Percentiles rank a stretch among this genome's conserved stretches.
Evolutionary conservation across 768 basidiomycete genomes (phyloP).

Genomic region (Serendipita vermifera): DNA sequence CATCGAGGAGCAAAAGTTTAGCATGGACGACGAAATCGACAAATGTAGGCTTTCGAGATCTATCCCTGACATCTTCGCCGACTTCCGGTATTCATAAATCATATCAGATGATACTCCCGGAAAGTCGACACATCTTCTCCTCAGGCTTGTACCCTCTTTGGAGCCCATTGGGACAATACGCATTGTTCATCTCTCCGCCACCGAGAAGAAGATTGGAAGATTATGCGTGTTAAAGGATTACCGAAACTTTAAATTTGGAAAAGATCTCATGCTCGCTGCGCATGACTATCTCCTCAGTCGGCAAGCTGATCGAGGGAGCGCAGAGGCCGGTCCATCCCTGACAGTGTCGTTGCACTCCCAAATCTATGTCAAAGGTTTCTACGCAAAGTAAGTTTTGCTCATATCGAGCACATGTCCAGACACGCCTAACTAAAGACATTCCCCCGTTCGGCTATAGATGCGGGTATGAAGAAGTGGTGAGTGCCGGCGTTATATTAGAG

Average conservation of each 20-base stretch:
- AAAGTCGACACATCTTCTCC: constrained; percentile 53
- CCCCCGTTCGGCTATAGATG: constrained; percentile 17
- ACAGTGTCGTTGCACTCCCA: constrained; percentile 56
- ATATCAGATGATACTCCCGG: constrained; percentile 36
- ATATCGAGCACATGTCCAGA: constrained; percentile 41
- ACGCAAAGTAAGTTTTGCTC: constrained; percentile 47
- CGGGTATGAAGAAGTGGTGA: not conserved
- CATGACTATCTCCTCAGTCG: constrained; percentile 45
- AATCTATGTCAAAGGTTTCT: constrained; percentile 56
- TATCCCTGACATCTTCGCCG: constrained; percentile 9
- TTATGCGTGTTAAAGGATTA: constrained; percentile 44
- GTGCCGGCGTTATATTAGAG: not conserved
- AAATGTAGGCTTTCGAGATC: constrained; percentile 31
- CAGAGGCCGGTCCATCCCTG: constrained; percentile 18
- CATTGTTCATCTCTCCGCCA: constrained; percentile 26
- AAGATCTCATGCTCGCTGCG: constrained; percentile 47
- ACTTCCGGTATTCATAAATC: not conserved
- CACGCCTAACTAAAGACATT: constrained; percentile 39
- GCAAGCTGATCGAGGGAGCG: constrained; percentile 21
- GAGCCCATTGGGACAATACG: constrained; percentile 63
- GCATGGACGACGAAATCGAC: constrained; percentile 63
- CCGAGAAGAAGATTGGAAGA: constrained; percentile 51
- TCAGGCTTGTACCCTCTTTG: constrained; percentile 49
- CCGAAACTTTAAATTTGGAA: constrained; percentile 51
- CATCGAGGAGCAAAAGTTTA: constrained; percentile 54